These are phyloP conservation scores for Vitis riparia DNA, from an alignment of 164 flowering plant species.

Conservation along the genomic window DNA sequence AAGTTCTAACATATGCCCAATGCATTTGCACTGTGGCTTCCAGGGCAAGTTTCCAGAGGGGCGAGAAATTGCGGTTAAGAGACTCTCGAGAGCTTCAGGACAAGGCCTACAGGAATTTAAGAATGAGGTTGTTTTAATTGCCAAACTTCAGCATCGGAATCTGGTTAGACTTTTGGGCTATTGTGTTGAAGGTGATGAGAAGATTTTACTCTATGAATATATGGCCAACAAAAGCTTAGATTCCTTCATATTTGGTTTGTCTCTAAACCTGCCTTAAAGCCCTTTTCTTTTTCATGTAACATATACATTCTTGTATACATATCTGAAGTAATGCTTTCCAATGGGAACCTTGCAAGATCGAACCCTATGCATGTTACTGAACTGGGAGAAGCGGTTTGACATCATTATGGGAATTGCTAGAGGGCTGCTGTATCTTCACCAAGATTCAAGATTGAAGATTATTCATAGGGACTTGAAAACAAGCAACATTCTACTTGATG, in stretches of 20 bases:
- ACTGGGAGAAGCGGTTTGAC: slow-evolving; percentile 1
- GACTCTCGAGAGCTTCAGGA: too few species aligned
- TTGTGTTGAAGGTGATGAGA: neutral
- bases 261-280: neutral
- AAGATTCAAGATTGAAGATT: slow-evolving; percentile 6
- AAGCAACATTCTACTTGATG: slow-evolving; percentile 8
- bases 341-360: neutral
- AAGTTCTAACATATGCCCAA: too few species aligned
- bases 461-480: slow-evolving; percentile 11
- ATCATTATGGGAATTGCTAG: slow-evolving; percentile 8
- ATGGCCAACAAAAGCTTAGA: slow-evolving; percentile 10
- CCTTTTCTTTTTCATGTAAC: too few species aligned
- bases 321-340: neutral
- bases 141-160: neutral
- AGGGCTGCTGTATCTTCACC: slow-evolving; percentile 14
- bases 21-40: too few species aligned
- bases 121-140: too few species aligned
- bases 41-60: too few species aligned
- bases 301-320: too few species aligned
- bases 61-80: too few species aligned
- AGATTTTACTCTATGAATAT: slow-evolving; percentile 5
- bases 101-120: too few species aligned
- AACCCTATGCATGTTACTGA: neutral
- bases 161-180: neutral
- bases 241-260: slow-evolving; percentile 4